These are phyloP conservation scores for Barnettozyma californica DNA, from an alignment of 805 yeast genomes.

Conservation along the genomic window DNA sequence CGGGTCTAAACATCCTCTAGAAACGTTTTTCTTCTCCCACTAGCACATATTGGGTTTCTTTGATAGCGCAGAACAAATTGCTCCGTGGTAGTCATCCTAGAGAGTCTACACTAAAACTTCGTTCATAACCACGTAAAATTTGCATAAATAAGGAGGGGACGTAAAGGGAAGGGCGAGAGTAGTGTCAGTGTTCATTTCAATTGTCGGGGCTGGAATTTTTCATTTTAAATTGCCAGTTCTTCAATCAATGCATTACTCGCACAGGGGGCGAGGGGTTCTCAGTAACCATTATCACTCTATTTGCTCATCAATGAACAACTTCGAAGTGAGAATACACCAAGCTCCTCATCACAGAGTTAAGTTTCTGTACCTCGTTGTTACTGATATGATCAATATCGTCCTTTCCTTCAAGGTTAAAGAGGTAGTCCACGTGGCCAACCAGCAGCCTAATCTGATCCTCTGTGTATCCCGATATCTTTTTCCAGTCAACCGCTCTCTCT, in stretches of 20 bases:
- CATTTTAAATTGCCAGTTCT: no score
- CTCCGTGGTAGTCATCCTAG: no score
- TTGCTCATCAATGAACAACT: neutral
- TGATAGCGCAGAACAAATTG: no score
- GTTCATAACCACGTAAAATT: neutral
- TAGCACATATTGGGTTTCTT: no score
- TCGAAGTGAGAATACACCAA: slow-evolving; percentile 1
- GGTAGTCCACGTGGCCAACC: neutral
- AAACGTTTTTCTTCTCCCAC: no score
- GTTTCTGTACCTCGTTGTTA: neutral
- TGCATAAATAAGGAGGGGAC: no score
- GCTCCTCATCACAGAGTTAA: neutral
- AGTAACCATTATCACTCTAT: no score
- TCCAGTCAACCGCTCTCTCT: neutral
- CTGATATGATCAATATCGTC: neutral
- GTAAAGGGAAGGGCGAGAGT: neutral
- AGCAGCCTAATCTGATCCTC: neutral
- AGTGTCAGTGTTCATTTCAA: neutral
- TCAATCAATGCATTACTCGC: no score
- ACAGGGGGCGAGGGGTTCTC: no score
- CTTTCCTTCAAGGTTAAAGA: neutral
- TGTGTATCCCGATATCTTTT: neutral
- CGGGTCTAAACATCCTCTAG: no score
- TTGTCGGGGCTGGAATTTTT: neutral
- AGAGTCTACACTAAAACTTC: neutral